phyloP scores from a whole-genome alignment of 805 yeast species.

The Yamadazyma sp. region DNA sequence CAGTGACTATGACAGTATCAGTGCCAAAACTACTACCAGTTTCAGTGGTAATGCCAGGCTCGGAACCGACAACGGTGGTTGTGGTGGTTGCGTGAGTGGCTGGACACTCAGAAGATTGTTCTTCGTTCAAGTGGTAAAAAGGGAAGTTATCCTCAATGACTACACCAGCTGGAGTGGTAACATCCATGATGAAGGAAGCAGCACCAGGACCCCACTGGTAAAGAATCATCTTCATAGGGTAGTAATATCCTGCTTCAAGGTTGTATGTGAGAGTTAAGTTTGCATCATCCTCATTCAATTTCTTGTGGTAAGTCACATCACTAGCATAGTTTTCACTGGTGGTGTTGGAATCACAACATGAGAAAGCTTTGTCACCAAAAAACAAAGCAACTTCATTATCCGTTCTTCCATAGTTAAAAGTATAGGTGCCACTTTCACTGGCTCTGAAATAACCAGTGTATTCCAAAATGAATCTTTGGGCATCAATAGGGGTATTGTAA shows the following conservation, averaged over 20 bases:
- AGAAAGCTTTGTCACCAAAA: background rate
- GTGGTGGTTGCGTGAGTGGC: background rate
- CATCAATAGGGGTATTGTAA: background rate
- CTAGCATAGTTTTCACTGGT: background rate
- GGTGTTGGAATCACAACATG: background rate
- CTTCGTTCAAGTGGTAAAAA: background rate
- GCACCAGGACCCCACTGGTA: background rate
- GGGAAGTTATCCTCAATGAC: background rate
- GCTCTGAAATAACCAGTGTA: background rate
- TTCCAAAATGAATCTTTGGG: background rate
- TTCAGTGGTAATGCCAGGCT: background rate
- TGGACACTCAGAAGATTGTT: background rate
- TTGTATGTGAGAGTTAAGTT: background rate
- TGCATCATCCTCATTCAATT: background rate
- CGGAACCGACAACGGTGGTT: background rate
- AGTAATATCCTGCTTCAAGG: background rate
- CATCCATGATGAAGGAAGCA: background rate
- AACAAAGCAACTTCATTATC: background rate
- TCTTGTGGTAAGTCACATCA: background rate
- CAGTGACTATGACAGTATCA: background rate
- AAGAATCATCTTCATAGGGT: background rate
- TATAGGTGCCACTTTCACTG: background rate
- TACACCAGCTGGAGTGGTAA: background rate
- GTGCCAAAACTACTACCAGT: background rate
- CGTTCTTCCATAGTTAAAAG: background rate